Evolutionary conservation across 2,329 filamentous ascomycete genomes (phyloP), one percentile per base, ranked within the genome.

Genomic region (Penicillium vulpinum): DNA sequence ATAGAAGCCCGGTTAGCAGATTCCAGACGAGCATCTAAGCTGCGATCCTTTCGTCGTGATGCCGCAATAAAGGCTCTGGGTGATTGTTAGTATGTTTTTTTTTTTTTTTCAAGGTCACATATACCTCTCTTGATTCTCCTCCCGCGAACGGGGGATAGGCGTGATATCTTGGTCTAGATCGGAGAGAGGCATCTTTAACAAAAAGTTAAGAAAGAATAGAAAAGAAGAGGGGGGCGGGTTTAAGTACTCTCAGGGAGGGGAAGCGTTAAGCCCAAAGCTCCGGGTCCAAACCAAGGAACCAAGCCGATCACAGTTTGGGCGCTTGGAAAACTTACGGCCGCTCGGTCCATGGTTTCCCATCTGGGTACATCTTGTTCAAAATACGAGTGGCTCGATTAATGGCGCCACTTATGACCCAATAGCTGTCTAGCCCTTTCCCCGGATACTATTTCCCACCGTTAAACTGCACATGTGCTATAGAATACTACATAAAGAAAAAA

Each of bases 1-100:
- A 91, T 87, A n/a, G 92, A 96, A 6, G 92, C 92, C 75, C 90
- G 85, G 50, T 86, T 84, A 15, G 93, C 92, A 3, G 92, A 97
- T 71, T 96, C 90, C 18, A 96, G 84, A 26, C 92, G 86, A 15
- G 92, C 92, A 73, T 97, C 92, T 16, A 96, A 78, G 69, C 89
- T 93, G 52, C 92, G 86, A 69, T 97, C 93, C 66, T 89, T 89
- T 62, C 93, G 83, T 62, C 92, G 82, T 6, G 93, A 97, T 4
- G 92, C 92, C 13, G 92, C 92, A 65, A 97, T 94, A 72, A 95
- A 97, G 22, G 92, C 92, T 69, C 92, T 88, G 67, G 21, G 8
- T 5, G 10, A 57, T 56, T 31, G 54, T 58, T 49, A 51, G 45
- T 55, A 40, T 50, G 33, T 29, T 38, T 43, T 3, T 2, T 8